Evolutionary conservation across 2,329 filamentous ascomycete genomes (phyloP).

Genomic region (Aureobasidium sp.): DNA sequence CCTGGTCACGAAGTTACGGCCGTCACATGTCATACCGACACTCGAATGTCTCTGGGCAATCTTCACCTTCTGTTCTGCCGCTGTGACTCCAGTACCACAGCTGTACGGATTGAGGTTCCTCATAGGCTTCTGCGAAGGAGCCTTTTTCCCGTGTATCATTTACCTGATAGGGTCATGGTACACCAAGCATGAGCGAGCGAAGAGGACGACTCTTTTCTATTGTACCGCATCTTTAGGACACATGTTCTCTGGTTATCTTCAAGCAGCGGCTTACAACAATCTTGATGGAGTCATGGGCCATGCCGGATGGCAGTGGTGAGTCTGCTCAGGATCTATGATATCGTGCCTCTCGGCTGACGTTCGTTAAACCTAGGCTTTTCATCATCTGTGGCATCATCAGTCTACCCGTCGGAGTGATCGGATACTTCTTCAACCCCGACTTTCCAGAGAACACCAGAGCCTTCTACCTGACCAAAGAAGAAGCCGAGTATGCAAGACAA

Average conservation of each 20-base stretch:
- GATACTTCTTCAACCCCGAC: conserved; percentile 56
- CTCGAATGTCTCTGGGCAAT: conserved; percentile 62
- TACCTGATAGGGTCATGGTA: conserved; percentile 24
- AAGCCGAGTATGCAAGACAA: conserved; percentile 51
- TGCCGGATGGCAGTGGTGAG: conserved; percentile 59
- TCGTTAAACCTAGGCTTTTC: neutral
- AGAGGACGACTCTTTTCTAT: conserved; percentile 59
- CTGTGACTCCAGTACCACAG: conserved; percentile 48
- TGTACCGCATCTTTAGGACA: conserved; percentile 58
- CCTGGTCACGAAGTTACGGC: conserved; percentile 48
- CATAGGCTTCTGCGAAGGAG: conserved; percentile 25
- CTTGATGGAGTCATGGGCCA: conserved; percentile 56
- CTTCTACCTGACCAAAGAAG: conserved; percentile 52
- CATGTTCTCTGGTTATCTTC: conserved; percentile 70
- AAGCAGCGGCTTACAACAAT: conserved; percentile 55
- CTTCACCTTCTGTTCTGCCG: conserved; percentile 63
- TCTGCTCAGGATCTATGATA: too few species aligned
- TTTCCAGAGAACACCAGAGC: conserved; percentile 56
- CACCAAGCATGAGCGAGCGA: conserved; percentile 26
- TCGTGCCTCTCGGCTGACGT: neutral
- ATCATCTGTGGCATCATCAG: conserved; percentile 45
- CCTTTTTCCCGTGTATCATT: conserved; percentile 27
- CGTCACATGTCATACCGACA: conserved; percentile 57
- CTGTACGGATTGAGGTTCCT: conserved; percentile 22
- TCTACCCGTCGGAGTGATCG: conserved; percentile 56